These are phyloP conservation scores for Coemansia interrupta DNA, from an alignment of 192 early-diverging fungal genomes.

Conservation along the genomic window DNA sequence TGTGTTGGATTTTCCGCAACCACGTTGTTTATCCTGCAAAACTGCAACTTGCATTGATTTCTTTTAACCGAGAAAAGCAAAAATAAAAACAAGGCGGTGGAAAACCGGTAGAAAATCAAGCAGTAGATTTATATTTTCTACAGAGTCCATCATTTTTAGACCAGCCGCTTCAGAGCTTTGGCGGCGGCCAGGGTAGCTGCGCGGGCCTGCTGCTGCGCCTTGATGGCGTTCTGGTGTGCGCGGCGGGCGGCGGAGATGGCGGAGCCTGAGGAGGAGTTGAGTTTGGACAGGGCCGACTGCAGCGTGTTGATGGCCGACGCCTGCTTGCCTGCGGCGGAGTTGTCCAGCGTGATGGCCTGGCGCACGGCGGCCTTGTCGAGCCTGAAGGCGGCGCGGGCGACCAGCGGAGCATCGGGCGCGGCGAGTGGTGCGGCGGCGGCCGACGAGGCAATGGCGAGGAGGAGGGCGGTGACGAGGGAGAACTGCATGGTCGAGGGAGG, in stretches of 20 bases:
- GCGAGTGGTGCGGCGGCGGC: not conserved
- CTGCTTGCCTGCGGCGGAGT: not conserved
- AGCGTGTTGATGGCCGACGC: not conserved
- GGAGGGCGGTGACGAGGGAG: not conserved
- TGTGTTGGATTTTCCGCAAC: no score
- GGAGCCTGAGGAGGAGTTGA: not conserved
- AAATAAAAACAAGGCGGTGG: no score
- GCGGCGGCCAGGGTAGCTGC: constrained; percentile 1
- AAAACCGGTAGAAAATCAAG: not conserved
- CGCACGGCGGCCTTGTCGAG: not conserved
- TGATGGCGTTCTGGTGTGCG: not conserved
- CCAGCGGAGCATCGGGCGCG: not conserved
- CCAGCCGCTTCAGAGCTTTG: not conserved
- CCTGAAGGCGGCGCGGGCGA: not conserved
- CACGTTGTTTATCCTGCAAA: no score
- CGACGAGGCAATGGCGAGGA: not conserved
- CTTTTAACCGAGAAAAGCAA: no score
- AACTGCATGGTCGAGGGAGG: not conserved
- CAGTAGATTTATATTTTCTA: not conserved
- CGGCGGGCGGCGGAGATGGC: not conserved
- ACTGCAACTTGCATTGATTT: no score
- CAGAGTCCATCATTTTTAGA: no score
- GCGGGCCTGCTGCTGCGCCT: not conserved
- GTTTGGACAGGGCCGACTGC: not conserved
- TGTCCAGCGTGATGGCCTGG: not conserved